Base-by-base conservation (phyloP, 331 rosid species). In the Phaseolus coccineus region DNA sequence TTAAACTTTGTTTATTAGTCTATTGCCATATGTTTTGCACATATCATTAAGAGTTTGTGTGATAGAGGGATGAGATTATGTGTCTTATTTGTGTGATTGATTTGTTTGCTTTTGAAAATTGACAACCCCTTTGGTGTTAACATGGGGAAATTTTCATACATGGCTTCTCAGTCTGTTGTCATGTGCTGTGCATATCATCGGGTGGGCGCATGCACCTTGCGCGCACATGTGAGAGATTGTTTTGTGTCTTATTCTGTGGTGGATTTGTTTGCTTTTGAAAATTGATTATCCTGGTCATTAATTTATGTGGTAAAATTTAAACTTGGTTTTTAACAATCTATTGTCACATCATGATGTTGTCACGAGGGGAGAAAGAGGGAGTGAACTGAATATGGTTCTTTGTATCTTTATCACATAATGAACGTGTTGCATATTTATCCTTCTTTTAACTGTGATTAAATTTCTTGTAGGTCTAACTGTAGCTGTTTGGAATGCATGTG, bases 401-500 rank as follows among this genome's bases (percentile, higher is more conserved):
- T 42, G 22, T 30, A 27, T 35, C 24, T 6, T 65, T 16, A 65
- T 58, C 40, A 16, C 10, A 25, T 53, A 51, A 69, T 53, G 74
- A 24, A 69, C 33, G 10, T 64, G 56, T 63, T 73, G 73, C 44
- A 14, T 71, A 59, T 59, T 66, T 44, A 22, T 53, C 8, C 71
- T 44, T 24, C 6, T 64, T 65, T 27, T 37, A 64, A 47, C 59
- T 47, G 27, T 13, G 40, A 15, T 70, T 39, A 27, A 70, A 62
- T 46, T 62, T 78, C 64, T 35, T 44, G 50, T 42, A 40, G 56
- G 35, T 25, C 66, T 78, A 31, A 50, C 12, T 74, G 22, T 14
- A 30, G 50, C 9, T 22, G 80, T 56, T 82, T 73, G 63, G 73
- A 51, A 52, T 71, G 68, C 79, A 68, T 75, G 19, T 55, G 64